Base-by-base conservation (phyloP, 176 grass and related monocot species). In the Pontederia crassipes region DNA sequence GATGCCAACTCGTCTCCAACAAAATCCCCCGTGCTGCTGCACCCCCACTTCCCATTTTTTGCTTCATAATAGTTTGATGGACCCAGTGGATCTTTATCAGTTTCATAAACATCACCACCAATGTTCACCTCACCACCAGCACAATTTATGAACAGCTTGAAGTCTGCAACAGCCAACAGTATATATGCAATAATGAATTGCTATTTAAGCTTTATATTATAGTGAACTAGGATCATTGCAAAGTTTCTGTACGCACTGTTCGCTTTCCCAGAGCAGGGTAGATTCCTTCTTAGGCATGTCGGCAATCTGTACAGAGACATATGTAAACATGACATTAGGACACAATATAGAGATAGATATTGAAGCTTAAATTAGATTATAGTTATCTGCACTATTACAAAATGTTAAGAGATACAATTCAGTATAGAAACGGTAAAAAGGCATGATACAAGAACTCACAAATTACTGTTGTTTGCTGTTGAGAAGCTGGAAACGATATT, bases 1-100 rank as follows among this genome's bases (percentile, higher is more conserved):
- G 83, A 71, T 48, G 80, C 82, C 67, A 77, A 55, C 53, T 76
- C 70, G 26, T 84, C 81, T 40, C 80, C 90, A 24, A 81, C 58
- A 79, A 95, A 95, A 60, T 86, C 90, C 62, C 90, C 90, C 67
- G 90, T 95, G 56, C 82, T 89, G 74, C 90, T 95, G 59, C 83
- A 95, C 46, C 80, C 90, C 86, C 86, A 95, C 69, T 72, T 86
- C 61, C 18, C 63, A 65, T 74, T 63, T 45, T 73, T 57, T 12
- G 74, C 72, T 14, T 70, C n/a, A 35, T 2, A 24, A 67, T 75
- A 95, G 16, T 54, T 66, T 67, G 90, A 79, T 75, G 90, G 89
- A 62, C 90, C 90, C 68, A 81, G 78, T 72, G 67, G 79, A n/a
- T 64, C 78, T 18, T 69, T 76, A 61, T 95, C 90, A 47, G 80